Conservation (phyloP, 108 stramenopile genomes). For the Discostella pseudostelligera region DNA sequence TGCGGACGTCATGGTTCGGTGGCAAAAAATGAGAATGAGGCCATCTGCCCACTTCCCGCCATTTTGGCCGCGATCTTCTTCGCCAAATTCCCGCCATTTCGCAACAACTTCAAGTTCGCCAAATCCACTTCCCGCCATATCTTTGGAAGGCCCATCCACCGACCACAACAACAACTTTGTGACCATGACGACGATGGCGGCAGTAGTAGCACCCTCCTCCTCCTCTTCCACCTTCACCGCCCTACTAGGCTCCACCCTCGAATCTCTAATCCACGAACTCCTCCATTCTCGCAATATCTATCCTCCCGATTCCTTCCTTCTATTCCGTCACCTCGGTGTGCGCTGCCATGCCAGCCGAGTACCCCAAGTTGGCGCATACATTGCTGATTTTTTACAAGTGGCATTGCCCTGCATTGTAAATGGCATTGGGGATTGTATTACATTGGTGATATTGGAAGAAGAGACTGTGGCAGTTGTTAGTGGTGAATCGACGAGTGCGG, state of each 20-base stretch:
- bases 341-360: slow-evolving; percentile 43
- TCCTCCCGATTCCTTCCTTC: slow-evolving; percentile 42
- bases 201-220: slow-evolving; percentile 9
- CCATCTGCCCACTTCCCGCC: no score
- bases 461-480: slow-evolving; percentile 6
- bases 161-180: no score
- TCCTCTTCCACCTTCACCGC: slow-evolving; percentile 2
- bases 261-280: slow-evolving; percentile 46
- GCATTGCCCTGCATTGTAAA: slow-evolving; percentile 34
- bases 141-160: no score
- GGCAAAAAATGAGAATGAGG: no score
- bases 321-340: slow-evolving; percentile 42
- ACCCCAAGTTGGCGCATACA: slow-evolving; percentile 40
- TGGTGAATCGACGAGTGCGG: neutral
- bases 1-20: no score
- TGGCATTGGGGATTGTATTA: slow-evolving; percentile 28
- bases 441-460: slow-evolving; percentile 48
- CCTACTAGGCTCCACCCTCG: slow-evolving; percentile 35
- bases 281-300: slow-evolving; percentile 46
- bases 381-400: slow-evolving; percentile 38
- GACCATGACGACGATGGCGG: neutral
- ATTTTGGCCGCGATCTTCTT: no score
- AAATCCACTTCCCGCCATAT: neutral
- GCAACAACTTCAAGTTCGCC: no score
- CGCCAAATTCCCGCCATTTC: no score